Evolutionary conservation across 2,329 filamentous ascomycete genomes (phyloP).

Genomic region (Trichoderma arundinaceum): DNA sequence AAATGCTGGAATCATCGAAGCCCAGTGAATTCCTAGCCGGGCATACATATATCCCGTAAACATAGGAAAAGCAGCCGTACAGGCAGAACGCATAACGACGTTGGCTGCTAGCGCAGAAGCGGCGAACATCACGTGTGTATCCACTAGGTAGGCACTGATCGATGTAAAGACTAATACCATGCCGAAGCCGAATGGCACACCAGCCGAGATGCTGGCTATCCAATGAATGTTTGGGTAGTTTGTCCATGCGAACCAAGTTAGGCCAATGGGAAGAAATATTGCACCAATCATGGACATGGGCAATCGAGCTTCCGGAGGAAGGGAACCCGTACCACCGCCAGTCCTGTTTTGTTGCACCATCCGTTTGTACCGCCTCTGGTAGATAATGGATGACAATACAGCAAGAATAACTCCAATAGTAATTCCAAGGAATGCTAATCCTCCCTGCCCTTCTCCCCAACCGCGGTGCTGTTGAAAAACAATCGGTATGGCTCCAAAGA

Average conservation of each 20-base stretch:
- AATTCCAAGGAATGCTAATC: slow-evolving; percentile 55
- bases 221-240: slow-evolving; percentile 58
- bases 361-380: background rate
- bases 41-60: slow-evolving; percentile 63
- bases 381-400: background rate
- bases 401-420: slow-evolving; percentile 8
- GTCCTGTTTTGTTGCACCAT: background rate
- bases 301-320: slow-evolving; percentile 57
- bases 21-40: slow-evolving; percentile 72
- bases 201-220: slow-evolving; percentile 49
- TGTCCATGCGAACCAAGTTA: slow-evolving; percentile 68
- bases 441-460: slow-evolving; percentile 70
- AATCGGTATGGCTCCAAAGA: slow-evolving; percentile 85
- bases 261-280: slow-evolving; percentile 58
- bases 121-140: slow-evolving; percentile 71
- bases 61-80: slow-evolving; percentile 71
- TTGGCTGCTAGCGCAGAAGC: slow-evolving; percentile 73
- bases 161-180: slow-evolving; percentile 64
- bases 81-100: slow-evolving; percentile 68
- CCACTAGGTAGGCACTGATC: slow-evolving; percentile 66
- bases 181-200: slow-evolving; percentile 56
- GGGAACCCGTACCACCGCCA: background rate
- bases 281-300: slow-evolving; percentile 61
- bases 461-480: slow-evolving; percentile 76
- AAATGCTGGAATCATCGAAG: slow-evolving; percentile 70